Evolutionary conservation across 805 yeast genomes (phyloP).

Genomic region (Candida koratica): DNA sequence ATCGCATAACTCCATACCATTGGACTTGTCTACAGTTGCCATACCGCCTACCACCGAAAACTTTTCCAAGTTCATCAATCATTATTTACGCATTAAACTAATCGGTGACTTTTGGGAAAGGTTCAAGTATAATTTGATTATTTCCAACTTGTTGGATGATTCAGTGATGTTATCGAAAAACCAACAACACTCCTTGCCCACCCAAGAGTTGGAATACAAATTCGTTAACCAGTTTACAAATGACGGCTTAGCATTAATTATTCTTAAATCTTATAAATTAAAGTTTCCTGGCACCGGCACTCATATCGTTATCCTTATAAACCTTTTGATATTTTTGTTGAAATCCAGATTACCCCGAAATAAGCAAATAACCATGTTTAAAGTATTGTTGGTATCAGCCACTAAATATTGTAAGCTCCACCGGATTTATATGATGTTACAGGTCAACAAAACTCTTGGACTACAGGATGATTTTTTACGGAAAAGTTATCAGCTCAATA

Average conservation of each 20-base stretch:
- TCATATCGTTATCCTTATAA: conserved; percentile 19
- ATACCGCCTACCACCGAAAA: conserved; percentile 20
- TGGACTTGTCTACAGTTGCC: neutral
- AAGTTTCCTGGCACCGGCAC: conserved; percentile 10
- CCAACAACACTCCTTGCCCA: conserved; percentile 28
- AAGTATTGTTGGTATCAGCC: conserved; percentile 26
- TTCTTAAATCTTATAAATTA: conserved; percentile 10
- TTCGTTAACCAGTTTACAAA: conserved; percentile 13
- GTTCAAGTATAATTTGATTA: conserved; percentile 37
- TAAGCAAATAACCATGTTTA: conserved; percentile 25
- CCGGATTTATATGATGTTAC: conserved; percentile 22
- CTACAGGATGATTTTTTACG: conserved; percentile 28
- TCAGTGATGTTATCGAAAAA: conserved; percentile 41
- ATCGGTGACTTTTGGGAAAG: conserved; percentile 32
- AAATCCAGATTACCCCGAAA: conserved; percentile 13
- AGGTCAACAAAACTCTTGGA: conserved; percentile 21
- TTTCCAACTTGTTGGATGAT: conserved; percentile 38
- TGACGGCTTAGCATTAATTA: conserved; percentile 22
- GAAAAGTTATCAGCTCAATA: conserved; percentile 34
- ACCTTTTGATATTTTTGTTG: conserved; percentile 26
- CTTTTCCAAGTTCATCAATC: conserved; percentile 22
- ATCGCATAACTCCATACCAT: too few species aligned
- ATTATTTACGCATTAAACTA: conserved; percentile 21
- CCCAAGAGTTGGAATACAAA: neutral
- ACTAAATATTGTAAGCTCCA: conserved; percentile 26